phyloP scores from a whole-genome alignment of 768 basidiomycete genomes.

The Tulasnella sp. region DNA sequence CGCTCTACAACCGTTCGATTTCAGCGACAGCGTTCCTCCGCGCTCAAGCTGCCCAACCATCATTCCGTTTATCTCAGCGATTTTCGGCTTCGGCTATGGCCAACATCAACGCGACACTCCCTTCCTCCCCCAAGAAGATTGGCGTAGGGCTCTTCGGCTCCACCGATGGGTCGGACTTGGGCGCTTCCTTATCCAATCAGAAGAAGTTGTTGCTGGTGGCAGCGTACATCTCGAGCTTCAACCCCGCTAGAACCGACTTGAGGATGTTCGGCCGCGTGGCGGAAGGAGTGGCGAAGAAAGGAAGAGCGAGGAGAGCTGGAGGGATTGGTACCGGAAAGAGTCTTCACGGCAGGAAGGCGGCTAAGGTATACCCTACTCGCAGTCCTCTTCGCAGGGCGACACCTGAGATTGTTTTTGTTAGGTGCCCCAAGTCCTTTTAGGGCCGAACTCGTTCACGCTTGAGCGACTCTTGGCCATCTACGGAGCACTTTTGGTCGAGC shows the following conservation, averaged over 20 bases:
- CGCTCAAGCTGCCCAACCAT: neutral
- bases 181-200: neutral
- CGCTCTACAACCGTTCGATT: slow-evolving; percentile 2
- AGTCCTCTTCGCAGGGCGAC: slow-evolving; percentile 12
- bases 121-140: neutral
- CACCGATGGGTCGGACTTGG: neutral
- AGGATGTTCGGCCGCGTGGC: slow-evolving; percentile 70
- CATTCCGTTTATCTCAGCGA: slow-evolving; percentile 3
- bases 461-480: slow-evolving; percentile 74
- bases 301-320: slow-evolving; percentile 27
- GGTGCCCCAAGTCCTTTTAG: slow-evolving; percentile 68
- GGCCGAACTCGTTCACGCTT: slow-evolving; percentile 65
- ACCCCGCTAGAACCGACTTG: slow-evolving; percentile 68
- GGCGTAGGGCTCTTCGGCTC: neutral
- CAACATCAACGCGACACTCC: neutral
- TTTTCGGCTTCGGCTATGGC: slow-evolving; percentile 22
- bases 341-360: slow-evolving; percentile 29
- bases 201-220: slow-evolving; percentile 67
- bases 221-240: slow-evolving; percentile 72
- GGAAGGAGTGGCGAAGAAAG: slow-evolving; percentile 51
- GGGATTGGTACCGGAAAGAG: slow-evolving; percentile 29
- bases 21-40: neutral
- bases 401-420: slow-evolving; percentile 20
- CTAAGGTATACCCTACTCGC: slow-evolving; percentile 31
- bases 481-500: slow-evolving; percentile 61